Percentiles rank a stretch among this genome's conserved stretches.
phyloP scores from a whole-genome alignment of 1,284 basidiomycete species.

The Fomitopsis betulina region DNA sequence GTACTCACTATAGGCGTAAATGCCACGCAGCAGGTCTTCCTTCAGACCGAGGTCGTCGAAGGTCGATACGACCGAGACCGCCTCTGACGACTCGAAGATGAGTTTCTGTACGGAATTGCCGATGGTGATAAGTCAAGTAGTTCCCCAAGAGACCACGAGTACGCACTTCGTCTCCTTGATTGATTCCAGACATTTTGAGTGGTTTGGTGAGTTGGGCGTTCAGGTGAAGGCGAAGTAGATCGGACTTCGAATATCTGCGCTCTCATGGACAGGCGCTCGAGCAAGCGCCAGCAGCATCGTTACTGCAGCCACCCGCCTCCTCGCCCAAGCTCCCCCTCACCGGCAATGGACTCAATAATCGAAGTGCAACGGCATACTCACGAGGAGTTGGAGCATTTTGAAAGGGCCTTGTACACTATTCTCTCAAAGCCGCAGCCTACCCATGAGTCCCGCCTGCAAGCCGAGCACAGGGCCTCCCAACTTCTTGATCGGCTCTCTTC shows the following conservation, averaged over 20 bases:
- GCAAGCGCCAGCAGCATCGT: not conserved
- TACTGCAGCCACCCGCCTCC: constrained; percentile 6
- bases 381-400: constrained; percentile 93
- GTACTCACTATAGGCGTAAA: constrained; percentile 95
- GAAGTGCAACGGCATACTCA: constrained; percentile 92
- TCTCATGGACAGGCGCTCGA: constrained; percentile 6
- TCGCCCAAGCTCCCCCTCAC: constrained; percentile 4
- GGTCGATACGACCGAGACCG: constrained; percentile 80
- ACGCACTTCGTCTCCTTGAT: constrained; percentile 68
- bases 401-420: constrained; percentile 65
- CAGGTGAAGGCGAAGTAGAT: constrained; percentile 25
- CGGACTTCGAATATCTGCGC: constrained; percentile 51
- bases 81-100: constrained; percentile 96
- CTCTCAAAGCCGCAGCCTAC: constrained; percentile 58
- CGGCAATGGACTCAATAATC: constrained; percentile 82
- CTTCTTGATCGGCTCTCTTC: constrained; percentile 80
- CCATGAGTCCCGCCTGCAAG: constrained; percentile 67
- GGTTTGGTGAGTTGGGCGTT: constrained; percentile 11
- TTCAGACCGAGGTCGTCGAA: constrained; percentile 95
- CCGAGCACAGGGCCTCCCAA: constrained; percentile 85
- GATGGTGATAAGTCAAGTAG: not conserved
- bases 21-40: constrained; percentile 93
- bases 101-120: constrained; percentile 62
- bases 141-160: not conserved
- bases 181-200: constrained; percentile 69